Percentiles rank a stretch among this genome's conserved stretches.
These are phyloP conservation scores for Zizania latifolia DNA, from an alignment of 176 grass and related monocot species.

Conservation along the genomic window DNA sequence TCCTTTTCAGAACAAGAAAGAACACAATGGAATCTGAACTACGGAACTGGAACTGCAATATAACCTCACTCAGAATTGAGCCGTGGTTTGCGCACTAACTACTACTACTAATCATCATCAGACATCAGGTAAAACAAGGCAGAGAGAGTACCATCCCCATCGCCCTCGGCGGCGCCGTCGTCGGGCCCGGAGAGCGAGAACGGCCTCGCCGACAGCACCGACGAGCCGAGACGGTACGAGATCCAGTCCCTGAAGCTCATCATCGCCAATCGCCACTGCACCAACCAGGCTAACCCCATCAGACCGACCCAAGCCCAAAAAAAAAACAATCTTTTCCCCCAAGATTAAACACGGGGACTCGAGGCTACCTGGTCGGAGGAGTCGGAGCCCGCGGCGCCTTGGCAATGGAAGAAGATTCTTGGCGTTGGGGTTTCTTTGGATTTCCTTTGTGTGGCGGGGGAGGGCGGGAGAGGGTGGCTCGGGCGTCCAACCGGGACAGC, in stretches of 20 bases:
- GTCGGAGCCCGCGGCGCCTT: not conserved
- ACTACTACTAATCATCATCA: not conserved
- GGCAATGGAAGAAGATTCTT: not conserved
- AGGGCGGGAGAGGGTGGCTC: not conserved
- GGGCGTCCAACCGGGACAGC: not conserved
- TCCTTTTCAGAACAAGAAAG: not conserved
- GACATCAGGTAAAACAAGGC: not conserved
- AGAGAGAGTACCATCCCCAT: not conserved
- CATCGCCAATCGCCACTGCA: constrained; percentile 15
- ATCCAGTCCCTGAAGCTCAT: constrained; percentile 71
- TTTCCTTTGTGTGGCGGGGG: not conserved
- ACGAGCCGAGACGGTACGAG: constrained; percentile 44
- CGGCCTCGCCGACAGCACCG: constrained; percentile 48
- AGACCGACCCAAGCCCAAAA: not conserved
- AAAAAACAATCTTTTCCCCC: not conserved
- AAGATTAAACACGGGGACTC: not conserved
- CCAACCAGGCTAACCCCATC: not conserved
- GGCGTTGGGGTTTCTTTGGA: not conserved
- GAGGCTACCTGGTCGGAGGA: constrained; percentile 3
- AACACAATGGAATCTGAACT: not conserved
- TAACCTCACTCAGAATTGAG: not conserved
- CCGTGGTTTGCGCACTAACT: not conserved
- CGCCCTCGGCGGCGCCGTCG: constrained; percentile 3
- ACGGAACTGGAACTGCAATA: not conserved
- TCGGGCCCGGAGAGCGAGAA: constrained; percentile 37